Evolutionary conservation across 441 rosid genomes (phyloP).

Genomic region (Gossypium trilobum): DNA sequence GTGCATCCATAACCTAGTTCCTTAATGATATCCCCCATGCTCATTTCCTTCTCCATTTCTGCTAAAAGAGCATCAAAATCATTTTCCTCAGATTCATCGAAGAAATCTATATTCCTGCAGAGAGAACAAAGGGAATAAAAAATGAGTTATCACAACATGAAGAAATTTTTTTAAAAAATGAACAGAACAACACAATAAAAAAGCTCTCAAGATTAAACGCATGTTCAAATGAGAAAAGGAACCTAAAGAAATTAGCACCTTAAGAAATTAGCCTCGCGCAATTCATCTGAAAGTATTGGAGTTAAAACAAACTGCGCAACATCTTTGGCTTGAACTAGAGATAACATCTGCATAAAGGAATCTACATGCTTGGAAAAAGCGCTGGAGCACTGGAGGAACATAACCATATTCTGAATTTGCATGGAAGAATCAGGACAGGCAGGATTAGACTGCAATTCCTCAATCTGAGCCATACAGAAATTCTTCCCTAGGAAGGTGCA

Average conservation of each 20-base stretch:
- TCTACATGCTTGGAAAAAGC: slow-evolving; percentile 61
- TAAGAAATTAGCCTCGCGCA: slow-evolving; percentile 43
- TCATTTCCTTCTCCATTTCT: slow-evolving; percentile 77
- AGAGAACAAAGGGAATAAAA: slow-evolving; percentile 11
- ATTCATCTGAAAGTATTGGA: slow-evolving; percentile 58
- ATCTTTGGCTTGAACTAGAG: slow-evolving; percentile 58
- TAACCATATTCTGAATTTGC: slow-evolving; percentile 59
- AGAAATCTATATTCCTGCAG: slow-evolving; percentile 44
- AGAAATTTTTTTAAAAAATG: not conserved
- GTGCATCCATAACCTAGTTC: slow-evolving; percentile 93
- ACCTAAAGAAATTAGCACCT: slow-evolving; percentile 33
- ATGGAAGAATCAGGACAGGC: slow-evolving; percentile 42
- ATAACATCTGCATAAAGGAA: slow-evolving; percentile 59
- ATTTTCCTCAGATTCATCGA: slow-evolving; percentile 39
- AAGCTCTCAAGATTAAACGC: not conserved
- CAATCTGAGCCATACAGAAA: slow-evolving; percentile 58
- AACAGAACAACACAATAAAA: not conserved
- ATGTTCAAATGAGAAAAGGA: not conserved
- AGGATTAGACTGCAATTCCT: slow-evolving; percentile 49
- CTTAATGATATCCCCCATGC: slow-evolving; percentile 68
- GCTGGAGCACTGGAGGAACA: slow-evolving; percentile 69
- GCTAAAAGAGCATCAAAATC: slow-evolving; percentile 77
- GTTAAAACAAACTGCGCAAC: slow-evolving; percentile 42
- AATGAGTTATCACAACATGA: not conserved
- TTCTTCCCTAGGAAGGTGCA: slow-evolving; percentile 50